Conservation (phyloP, 1,284 basidiomycete genomes). For the Pyrrhoderma lamaoense region DNA sequence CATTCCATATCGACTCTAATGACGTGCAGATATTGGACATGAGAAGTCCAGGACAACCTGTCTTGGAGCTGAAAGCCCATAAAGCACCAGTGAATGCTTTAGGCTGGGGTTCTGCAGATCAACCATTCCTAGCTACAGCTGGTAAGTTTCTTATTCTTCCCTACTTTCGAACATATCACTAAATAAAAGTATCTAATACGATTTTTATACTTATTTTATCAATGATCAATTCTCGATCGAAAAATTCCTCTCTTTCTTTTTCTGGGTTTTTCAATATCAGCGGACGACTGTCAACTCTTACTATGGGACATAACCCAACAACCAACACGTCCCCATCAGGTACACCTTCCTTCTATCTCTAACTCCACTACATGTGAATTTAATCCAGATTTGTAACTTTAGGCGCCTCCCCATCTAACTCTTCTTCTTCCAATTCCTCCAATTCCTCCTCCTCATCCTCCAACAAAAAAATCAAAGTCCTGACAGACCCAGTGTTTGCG, state of each 20-base stretch:
- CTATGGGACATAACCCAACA: constrained; percentile 76
- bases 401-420: constrained; percentile 23
- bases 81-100: constrained; percentile 72
- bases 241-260: neutral
- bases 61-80: constrained; percentile 84
- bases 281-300: constrained; percentile 86
- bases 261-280: constrained; percentile 36
- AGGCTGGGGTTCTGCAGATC: constrained; percentile 80
- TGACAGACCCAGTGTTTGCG: constrained; percentile 74
- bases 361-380: neutral
- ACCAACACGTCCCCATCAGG: constrained; percentile 33
- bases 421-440: neutral
- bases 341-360: constrained; percentile 31
- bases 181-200: too few species aligned
- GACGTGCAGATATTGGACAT: constrained; percentile 91
- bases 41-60: constrained; percentile 88
- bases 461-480: constrained; percentile 56
- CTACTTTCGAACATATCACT: too few species aligned
- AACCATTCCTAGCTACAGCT: constrained; percentile 77
- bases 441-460: constrained; percentile 39
- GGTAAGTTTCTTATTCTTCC: constrained; percentile 39
- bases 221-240: neutral
- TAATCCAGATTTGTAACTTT: constrained; percentile 25
- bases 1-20: constrained; percentile 83
- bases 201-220: neutral